Evolutionary conservation across 768 basidiomycete genomes (phyloP), one percentile per base, ranked within the genome.

Genomic region (Inosperma sp.): DNA sequence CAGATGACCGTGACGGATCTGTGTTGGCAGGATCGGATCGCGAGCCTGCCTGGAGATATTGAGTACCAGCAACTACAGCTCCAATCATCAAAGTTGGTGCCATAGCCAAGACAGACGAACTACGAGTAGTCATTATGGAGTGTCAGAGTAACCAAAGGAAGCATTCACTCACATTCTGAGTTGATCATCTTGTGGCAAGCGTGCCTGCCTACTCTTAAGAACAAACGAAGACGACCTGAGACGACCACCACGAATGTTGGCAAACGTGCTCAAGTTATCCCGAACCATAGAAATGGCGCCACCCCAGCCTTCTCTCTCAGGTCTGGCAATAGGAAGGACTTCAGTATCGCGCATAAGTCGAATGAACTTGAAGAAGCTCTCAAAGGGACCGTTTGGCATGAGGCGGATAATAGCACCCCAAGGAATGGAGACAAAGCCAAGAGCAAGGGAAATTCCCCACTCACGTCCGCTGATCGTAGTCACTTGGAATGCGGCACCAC

Each of bases 361-460:
- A 13, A 81, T 17, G 16, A 60, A 55, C 45, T 71, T 64, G 66
- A 76, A 77, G n/a, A 70, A 34, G 37, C 58, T 76, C 59, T 90
- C 87, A 62, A 93, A 83, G 0, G 91, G 89, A 27, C 61, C 78
- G 60, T 86, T 93, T 40, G 95, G 95, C 23, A 94, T 65, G 17
- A 82, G 68, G 35, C 95, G 89, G 53, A 94, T 78, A 55, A 93
- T 61, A 30, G 74, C 84, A 46, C 92, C 96, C 59, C 95, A 76
- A 4, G 95, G 96, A 37, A 98, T 81, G 8, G 96, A 86, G 40
- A 93, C 80, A 35, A 86, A 55, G 29, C 95, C 96, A 27, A 97
- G 78, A 42, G 91, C 85, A 31, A 99, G 72, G 1, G 90, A 88
- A 57, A 98, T 90, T 47, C 82, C 93, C 96, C 96, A 99, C 66